Conservation (phyloP, 495 filamentous ascomycete genomes). For the Aspergillus homomorphus region DNA sequence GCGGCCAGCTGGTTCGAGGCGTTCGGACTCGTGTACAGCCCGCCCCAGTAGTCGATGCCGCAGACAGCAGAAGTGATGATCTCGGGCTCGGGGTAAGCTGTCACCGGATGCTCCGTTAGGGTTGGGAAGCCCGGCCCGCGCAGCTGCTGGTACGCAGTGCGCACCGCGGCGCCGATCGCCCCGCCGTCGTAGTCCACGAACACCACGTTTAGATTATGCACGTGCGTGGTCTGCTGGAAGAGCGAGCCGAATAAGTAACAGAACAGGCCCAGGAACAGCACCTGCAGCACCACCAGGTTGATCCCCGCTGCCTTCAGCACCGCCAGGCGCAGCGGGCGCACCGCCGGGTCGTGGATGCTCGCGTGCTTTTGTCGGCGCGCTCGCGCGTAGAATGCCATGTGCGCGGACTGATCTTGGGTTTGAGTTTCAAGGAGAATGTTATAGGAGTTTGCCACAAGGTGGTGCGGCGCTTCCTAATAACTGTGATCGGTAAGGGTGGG, state of each 20-base stretch:
- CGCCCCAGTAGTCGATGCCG: conserved; percentile 46
- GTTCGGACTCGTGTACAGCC: conserved; percentile 35
- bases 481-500: background rate
- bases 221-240: conserved; percentile 36
- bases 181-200: conserved; percentile 54
- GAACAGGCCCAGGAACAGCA: conserved; percentile 45
- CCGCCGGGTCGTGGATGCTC: conserved; percentile 23
- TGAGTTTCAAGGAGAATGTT: background rate
- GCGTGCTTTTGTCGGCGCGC: conserved; percentile 20
- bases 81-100: conserved; percentile 23
- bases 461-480: background rate
- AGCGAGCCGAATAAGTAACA: conserved; percentile 47
- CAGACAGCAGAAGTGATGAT: conserved; percentile 37
- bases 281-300: conserved; percentile 24
- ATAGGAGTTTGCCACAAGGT: background rate
- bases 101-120: conserved; percentile 29
- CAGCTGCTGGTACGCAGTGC: conserved; percentile 39
- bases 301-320: conserved; percentile 20
- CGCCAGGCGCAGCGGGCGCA: conserved; percentile 21
- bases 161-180: conserved; percentile 39
- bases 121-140: conserved; percentile 37
- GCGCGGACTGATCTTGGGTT: background rate
- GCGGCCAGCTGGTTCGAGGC: conserved; percentile 35
- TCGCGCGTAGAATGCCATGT: conserved; percentile 25
- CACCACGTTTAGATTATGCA: conserved; percentile 42